A percentile compares a stretch with the other conserved stretches of the same genome.
phyloP scores from a whole-genome alignment of 2,329 filamentous ascomycete species.

The Fusarium luffae region DNA sequence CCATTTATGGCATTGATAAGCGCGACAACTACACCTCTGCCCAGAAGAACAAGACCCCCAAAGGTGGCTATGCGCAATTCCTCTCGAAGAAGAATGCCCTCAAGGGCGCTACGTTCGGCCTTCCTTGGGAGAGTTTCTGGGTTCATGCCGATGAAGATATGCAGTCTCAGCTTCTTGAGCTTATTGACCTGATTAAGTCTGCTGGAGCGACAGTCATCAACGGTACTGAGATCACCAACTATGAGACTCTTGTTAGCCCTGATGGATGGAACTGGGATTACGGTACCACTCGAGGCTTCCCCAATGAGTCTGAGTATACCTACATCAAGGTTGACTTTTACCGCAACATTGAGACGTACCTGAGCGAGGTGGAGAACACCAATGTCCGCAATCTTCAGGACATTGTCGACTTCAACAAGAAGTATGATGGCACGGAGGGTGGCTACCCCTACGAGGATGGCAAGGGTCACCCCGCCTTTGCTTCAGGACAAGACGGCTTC shows the following conservation, averaged over 20 bases:
- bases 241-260: slow-evolving; percentile 69
- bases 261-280: slow-evolving; percentile 81
- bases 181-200: slow-evolving; percentile 62
- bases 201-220: slow-evolving; percentile 77
- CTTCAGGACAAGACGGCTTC: slow-evolving; percentile 78
- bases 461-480: slow-evolving; percentile 67
- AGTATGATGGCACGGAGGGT: slow-evolving; percentile 74
- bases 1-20: slow-evolving; percentile 72
- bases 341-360: slow-evolving; percentile 69
- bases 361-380: slow-evolving; percentile 71
- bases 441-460: slow-evolving; percentile 65
- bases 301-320: slow-evolving; percentile 80
- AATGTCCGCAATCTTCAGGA: slow-evolving; percentile 69
- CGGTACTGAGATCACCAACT: slow-evolving; percentile 73
- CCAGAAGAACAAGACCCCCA: slow-evolving; percentile 65
- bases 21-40: slow-evolving; percentile 74
- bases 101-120: slow-evolving; percentile 71
- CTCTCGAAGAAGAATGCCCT: slow-evolving; percentile 65
- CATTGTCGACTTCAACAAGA: slow-evolving; percentile 72
- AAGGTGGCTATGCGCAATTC: slow-evolving; percentile 66
- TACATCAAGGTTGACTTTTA: slow-evolving; percentile 79
- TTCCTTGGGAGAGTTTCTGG: slow-evolving; percentile 81
- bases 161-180: slow-evolving; percentile 59
- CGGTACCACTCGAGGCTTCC: slow-evolving; percentile 67
- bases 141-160: slow-evolving; percentile 67